phyloP scores from a whole-genome alignment of 1,284 basidiomycete species.

The Hemileia vastatrix region DNA sequence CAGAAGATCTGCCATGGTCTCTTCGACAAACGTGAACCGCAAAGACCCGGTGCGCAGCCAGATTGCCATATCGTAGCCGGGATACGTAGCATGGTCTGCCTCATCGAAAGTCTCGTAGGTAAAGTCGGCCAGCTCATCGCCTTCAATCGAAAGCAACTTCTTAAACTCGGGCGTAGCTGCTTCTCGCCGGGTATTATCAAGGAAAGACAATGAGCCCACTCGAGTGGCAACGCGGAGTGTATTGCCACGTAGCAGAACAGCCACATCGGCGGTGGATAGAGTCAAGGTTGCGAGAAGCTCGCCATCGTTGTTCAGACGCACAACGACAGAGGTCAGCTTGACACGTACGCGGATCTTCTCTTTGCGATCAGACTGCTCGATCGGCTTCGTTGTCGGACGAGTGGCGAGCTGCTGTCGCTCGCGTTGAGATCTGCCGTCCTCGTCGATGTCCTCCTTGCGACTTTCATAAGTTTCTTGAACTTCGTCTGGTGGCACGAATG shows the following conservation, averaged over 20 bases:
- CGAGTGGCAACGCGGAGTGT: conserved; percentile 72
- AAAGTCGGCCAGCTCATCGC: conserved; percentile 88
- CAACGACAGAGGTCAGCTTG: conserved; percentile 76
- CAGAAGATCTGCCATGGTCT: conserved; percentile 75
- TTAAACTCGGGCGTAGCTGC: conserved; percentile 63
- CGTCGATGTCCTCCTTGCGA: not conserved
- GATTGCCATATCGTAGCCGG: conserved; percentile 76
- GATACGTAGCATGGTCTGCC: conserved; percentile 53
- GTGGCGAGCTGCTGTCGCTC: not conserved
- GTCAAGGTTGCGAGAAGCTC: conserved; percentile 71
- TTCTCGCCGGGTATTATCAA: conserved; percentile 60
- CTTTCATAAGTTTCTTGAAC: too few species aligned
- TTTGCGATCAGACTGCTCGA: not conserved
- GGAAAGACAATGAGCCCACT: conserved; percentile 73
- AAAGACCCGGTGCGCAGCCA: conserved; percentile 80
- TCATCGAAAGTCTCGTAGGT: conserved; percentile 83
- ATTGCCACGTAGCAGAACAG: conserved; percentile 62
- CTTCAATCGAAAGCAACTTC: conserved; percentile 84
- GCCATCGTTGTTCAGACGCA: conserved; percentile 69
- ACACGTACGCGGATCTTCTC: conserved; percentile 73
- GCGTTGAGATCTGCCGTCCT: too few species aligned
- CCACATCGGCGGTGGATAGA: conserved; percentile 81
- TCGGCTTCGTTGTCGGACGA: not conserved
- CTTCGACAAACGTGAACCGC: conserved; percentile 77
- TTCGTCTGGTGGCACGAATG: conserved; percentile 64